Evolutionary conservation across 352 stramenopile species (phyloP).

Genomic region (Elongisporangium undulatum): DNA sequence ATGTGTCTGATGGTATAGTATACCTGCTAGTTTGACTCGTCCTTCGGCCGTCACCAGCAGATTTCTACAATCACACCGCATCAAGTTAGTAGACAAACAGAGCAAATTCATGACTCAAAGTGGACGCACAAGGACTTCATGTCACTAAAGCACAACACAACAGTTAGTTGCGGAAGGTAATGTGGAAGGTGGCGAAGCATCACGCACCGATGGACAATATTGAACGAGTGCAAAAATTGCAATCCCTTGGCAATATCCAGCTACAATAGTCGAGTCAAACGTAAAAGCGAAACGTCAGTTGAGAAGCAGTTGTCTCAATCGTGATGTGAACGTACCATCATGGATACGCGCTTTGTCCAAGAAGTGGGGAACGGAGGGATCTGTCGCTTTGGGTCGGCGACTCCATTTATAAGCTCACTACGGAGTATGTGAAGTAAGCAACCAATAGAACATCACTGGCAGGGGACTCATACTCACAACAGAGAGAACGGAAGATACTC

Average conservation of each 20-base stretch:
- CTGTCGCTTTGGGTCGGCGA: slow-evolving; percentile 43
- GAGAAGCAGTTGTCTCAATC: not conserved
- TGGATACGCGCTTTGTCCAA: slow-evolving; percentile 73
- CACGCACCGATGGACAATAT: slow-evolving; percentile 68
- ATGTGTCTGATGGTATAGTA: not conserved
- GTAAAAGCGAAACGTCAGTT: slow-evolving; percentile 1
- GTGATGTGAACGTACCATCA: slow-evolving; percentile 45
- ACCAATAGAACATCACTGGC: not conserved
- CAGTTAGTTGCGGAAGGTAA: not conserved
- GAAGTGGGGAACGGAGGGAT: slow-evolving; percentile 60
- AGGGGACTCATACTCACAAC: slow-evolving; percentile 34
- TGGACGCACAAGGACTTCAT: slow-evolving; percentile 71
- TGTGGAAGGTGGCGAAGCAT: not conserved
- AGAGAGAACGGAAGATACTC: slow-evolving; percentile 78
- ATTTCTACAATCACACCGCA: slow-evolving; percentile 35
- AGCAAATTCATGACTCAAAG: not conserved
- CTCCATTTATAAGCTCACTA: slow-evolving; percentile 75
- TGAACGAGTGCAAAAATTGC: slow-evolving; percentile 78
- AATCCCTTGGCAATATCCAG: slow-evolving; percentile 63
- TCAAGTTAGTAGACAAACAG: slow-evolving; percentile 1
- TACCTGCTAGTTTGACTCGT: slow-evolving; percentile 66
- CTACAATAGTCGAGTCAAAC: slow-evolving; percentile 21
- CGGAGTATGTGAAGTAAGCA: slow-evolving; percentile 1
- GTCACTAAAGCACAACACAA: slow-evolving; percentile 27
- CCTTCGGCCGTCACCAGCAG: slow-evolving; percentile 69